Conservation (phyloP, 345 rosid species). For the Acer yangbiense region DNA sequence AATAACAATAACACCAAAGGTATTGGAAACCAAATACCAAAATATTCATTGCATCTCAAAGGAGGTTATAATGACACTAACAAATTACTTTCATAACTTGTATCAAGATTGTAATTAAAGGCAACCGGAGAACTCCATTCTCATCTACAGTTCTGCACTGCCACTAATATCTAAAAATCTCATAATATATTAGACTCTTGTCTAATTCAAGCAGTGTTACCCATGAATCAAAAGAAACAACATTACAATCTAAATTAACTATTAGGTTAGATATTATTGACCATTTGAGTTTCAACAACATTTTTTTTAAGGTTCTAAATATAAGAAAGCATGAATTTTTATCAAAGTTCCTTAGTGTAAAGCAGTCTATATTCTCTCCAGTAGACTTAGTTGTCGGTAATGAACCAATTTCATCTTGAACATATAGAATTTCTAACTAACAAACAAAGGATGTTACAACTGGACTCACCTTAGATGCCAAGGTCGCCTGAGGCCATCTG, state of each 20-base stretch:
- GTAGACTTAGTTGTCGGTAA: not conserved
- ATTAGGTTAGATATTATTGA: not conserved
- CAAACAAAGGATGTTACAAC: not conserved
- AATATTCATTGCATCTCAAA: not conserved
- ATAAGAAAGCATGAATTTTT: not conserved
- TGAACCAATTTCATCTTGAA: constrained; percentile 14
- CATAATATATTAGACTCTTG: not conserved
- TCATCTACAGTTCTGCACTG: not conserved
- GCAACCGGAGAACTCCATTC: too few species aligned
- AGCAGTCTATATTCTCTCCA: not conserved
- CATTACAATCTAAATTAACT: not conserved
- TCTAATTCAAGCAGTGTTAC: too few species aligned
- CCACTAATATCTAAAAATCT: not conserved
- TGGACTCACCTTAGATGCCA: constrained; percentile 83
- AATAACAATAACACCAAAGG: not conserved
- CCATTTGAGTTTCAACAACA: not conserved
- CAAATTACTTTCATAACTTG: not conserved
- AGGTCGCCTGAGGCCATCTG: constrained; percentile 95
- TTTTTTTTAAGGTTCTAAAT: not conserved
- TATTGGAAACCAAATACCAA: not conserved
- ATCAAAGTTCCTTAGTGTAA: not conserved
- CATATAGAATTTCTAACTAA: not conserved
- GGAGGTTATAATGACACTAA: too few species aligned
- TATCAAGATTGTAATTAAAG: not conserved
- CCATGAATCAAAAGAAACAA: not conserved